Conservation (phyloP, 331 rosid species). For the Quercus tomentella region DNA sequence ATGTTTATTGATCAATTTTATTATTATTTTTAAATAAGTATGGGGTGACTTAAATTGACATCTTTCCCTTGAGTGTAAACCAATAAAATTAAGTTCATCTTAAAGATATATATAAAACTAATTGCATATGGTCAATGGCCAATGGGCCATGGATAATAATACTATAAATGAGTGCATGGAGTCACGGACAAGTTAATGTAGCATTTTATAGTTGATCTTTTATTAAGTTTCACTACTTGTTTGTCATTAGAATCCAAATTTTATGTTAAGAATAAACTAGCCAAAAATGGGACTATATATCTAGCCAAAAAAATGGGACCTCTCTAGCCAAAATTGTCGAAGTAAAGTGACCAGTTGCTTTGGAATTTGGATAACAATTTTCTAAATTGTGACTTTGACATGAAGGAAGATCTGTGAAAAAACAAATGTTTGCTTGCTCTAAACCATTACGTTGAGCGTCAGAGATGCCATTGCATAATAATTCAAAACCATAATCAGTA, state of each 20-base stretch:
- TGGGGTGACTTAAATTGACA: no score
- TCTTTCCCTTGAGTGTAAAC: no score
- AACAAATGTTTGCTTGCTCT: not conserved
- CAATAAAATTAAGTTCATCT: no score
- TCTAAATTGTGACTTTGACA: not conserved
- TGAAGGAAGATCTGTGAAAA: not conserved
- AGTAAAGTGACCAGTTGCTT: no score
- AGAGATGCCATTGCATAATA: not conserved
- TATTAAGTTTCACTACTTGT: not conserved
- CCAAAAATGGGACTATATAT: no score
- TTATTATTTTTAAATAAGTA: no score
- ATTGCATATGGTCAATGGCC: not conserved
- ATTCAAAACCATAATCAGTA: not conserved
- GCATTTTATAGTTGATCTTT: not conserved
- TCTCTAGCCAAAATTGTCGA: no score
- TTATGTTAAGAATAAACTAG: not conserved
- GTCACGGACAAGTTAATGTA: not conserved
- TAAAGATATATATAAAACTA: not conserved
- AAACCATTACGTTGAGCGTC: no score
- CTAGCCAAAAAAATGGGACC: no score
- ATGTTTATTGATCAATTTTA: no score
- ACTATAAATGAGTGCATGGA: no score
- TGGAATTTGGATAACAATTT: not conserved
- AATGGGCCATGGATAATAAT: not conserved
- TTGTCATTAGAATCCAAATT: not conserved